These are phyloP conservation scores for Ceratocystis lukuohia DNA, from an alignment of 2,329 filamentous ascomycete genomes.

Conservation along the genomic window DNA sequence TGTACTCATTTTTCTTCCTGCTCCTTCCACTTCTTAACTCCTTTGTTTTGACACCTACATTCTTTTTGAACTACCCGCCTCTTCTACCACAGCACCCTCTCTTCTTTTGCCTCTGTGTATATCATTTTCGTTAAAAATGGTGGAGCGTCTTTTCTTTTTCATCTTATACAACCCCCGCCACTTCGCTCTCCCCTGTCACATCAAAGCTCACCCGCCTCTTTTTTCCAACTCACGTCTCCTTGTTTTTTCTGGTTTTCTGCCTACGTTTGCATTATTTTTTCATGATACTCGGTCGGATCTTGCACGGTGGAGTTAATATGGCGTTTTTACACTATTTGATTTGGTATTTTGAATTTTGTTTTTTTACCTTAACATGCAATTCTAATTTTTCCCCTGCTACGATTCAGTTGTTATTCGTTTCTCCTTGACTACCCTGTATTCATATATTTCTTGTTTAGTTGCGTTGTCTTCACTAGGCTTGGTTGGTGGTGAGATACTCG, in stretches of 20 bases:
- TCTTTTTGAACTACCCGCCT: background rate
- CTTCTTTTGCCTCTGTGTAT: background rate
- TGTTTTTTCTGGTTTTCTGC: background rate
- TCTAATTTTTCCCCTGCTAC: background rate
- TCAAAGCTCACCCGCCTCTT: background rate
- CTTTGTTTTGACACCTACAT: background rate
- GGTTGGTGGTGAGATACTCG: no score
- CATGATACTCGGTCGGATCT: slow-evolving; percentile 14
- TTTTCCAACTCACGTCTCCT: background rate
- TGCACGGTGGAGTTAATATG: slow-evolving; percentile 22
- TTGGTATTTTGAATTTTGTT: slow-evolving; percentile 20
- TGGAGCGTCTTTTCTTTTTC: background rate
- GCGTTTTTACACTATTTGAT: slow-evolving; percentile 5
- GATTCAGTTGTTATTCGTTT: slow-evolving; percentile 6
- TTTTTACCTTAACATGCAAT: background rate
- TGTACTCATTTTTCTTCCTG: slow-evolving; percentile 5
- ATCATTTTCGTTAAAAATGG: slow-evolving; percentile 3
- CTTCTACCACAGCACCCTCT: background rate
- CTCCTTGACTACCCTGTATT: slow-evolving; percentile 14
- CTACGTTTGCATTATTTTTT: slow-evolving; percentile 10
- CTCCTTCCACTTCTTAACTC: slow-evolving; percentile 10
- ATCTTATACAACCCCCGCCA: background rate
- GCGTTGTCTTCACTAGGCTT: no score
- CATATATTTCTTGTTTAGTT: no score
- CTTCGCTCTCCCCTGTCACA: background rate